Evolutionary conservation across 169 alveolate genomes (phyloP).

Genomic region (Cryptosporidium muris): DNA sequence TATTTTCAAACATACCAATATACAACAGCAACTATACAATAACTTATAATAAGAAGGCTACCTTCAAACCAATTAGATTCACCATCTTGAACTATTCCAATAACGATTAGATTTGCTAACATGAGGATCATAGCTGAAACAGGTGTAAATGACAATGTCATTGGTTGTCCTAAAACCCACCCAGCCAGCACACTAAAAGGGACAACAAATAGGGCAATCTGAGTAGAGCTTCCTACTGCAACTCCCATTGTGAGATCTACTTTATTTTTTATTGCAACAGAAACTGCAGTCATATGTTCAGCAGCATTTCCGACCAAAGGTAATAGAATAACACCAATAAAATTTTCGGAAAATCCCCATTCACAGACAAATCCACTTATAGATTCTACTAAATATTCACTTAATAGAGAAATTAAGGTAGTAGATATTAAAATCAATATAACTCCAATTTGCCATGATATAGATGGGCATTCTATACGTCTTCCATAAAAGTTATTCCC

Average conservation of each 20-base stretch:
- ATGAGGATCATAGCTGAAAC: constrained; percentile 80
- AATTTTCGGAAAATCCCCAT: constrained; percentile 79
- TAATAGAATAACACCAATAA: constrained; percentile 88
- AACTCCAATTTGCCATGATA: constrained; percentile 75
- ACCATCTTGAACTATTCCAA: constrained; percentile 86
- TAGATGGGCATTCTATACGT: constrained; percentile 75
- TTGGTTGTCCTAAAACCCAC: constrained; percentile 84
- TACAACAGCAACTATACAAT: constrained; percentile 81
- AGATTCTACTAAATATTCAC: constrained; percentile 79
- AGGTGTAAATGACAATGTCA: constrained; percentile 84
- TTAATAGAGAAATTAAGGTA: constrained; percentile 69
- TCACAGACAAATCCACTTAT: constrained; percentile 80
- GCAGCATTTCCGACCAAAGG: constrained; percentile 87
- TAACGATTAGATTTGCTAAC: constrained; percentile 78
- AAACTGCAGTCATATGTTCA: constrained; percentile 85
- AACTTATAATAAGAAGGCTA: constrained; percentile 82
- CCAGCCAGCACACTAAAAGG: constrained; percentile 88
- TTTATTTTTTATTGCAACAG: constrained; percentile 85
- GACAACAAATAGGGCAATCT: constrained; percentile 82
- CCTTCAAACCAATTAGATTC: constrained; percentile 89
- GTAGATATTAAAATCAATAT: constrained; percentile 72
- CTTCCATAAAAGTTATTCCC: constrained; percentile 18
- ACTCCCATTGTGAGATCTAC: constrained; percentile 88
- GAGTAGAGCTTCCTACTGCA: constrained; percentile 88
- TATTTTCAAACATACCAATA: constrained; percentile 72